Evolutionary conservation across 202 grass and related monocot genomes (phyloP), one percentile per base, ranked within the genome.

Genomic region (Setaria viridis): DNA sequence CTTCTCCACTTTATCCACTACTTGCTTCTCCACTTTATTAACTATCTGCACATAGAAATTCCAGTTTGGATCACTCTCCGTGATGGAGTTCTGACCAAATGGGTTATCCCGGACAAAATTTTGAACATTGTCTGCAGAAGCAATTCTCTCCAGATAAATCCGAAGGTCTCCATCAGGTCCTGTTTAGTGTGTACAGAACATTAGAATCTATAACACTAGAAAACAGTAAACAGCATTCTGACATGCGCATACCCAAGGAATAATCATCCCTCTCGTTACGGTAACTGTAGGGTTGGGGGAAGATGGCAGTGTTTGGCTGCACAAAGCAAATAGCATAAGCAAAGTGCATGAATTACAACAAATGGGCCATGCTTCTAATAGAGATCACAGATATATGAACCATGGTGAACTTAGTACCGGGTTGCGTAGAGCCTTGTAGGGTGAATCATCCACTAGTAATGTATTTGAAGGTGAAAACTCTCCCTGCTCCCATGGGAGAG

Each of bases 361-460:
- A 72, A 69, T 84, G 20, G 51, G 62, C 20, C 55, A 55, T 77
- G 17, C 17, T 46, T 62, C 34, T 60, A 80, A 82, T 58, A 92
- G 10, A 71, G 68, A 74, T 70, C 59, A 70, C 50, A 41, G 1
- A 51, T 14, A 72, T 43, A 80, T 37, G 42, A 81, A 80, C 62
- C 78, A 66, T 43, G 37, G 69, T 20, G 37, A 87, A 75, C 41
- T 80, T 60, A 77, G 59, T 99, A 99, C 97, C 78, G 88, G 97
- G 84, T 99, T 99, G 87, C 90, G 77, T 58, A 94, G 42, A 77
- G 92, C 92, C 89, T 99, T 99, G 82, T 94, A 99, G 84, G 97
- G 97, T 68, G 97, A 99, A 90, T 99, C 97, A 67, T 99, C 94
- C 46, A 99, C 92, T 74, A 97, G 91, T 83, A 99, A 91, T 46